Percentiles rank a stretch among this genome's conserved stretches.
Conservation (phyloP, 768 basidiomycete genomes). For the Tulasnella sp. region DNA sequence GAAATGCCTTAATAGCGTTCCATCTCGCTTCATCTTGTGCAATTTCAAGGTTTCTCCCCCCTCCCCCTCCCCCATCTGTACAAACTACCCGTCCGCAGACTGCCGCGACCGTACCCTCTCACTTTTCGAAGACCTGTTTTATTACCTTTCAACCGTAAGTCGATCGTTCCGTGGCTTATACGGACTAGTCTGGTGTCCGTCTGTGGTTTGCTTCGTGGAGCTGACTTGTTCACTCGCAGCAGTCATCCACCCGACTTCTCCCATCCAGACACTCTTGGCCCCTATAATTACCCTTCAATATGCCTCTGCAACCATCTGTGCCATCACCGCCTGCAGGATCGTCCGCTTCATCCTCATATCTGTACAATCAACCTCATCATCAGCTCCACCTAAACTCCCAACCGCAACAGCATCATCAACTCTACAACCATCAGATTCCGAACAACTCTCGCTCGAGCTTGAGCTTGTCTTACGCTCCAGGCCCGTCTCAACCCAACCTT, state of each 20-base stretch:
- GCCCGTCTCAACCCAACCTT: neutral
- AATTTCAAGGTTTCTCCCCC: neutral
- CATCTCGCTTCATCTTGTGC: neutral
- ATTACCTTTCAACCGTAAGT: neutral
- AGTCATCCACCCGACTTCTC: neutral
- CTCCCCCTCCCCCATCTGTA: neutral
- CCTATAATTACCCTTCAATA: neutral
- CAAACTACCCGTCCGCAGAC: neutral
- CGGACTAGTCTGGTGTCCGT: too few species aligned
- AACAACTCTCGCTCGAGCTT: neutral
- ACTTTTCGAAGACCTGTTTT: neutral
- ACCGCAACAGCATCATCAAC: neutral
- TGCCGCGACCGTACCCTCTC: neutral
- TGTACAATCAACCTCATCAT: neutral
- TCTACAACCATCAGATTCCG: neutral
- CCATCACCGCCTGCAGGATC: neutral
- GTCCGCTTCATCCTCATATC: neutral
- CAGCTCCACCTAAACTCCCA: neutral
- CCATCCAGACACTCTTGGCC: neutral
- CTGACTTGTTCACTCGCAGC: neutral
- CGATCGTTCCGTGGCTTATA: neutral
- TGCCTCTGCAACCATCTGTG: neutral
- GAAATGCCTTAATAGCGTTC: neutral
- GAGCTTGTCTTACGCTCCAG: neutral
- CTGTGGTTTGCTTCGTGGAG: neutral